Conservation (phyloP, 1,139 yeast genomes). For the Pichia sp. region DNA sequence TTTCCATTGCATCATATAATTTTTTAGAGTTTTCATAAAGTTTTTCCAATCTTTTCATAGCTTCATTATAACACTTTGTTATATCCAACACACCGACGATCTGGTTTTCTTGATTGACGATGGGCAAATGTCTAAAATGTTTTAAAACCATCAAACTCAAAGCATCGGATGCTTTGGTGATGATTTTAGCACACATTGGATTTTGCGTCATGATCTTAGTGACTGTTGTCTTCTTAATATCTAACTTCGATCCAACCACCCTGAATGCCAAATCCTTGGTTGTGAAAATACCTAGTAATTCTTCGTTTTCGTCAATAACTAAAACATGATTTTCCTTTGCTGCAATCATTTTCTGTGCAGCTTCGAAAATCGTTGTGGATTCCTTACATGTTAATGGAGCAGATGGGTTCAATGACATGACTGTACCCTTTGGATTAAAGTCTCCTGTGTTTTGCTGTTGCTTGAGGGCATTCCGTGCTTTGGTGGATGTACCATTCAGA, state of each 20-base stretch:
- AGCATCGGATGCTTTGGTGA: conserved; percentile 80
- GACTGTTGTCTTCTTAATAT: conserved; percentile 61
- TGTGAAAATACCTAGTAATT: conserved; percentile 59
- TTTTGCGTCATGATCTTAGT: conserved; percentile 84
- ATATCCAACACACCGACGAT: conserved; percentile 86
- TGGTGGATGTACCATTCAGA: background rate
- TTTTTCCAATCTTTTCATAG: conserved; percentile 84
- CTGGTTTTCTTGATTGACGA: conserved; percentile 65
- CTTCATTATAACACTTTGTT: conserved; percentile 86
- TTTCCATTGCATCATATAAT: conserved; percentile 79
- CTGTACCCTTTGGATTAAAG: conserved; percentile 50
- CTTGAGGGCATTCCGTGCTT: background rate
- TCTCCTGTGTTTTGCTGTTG: background rate
- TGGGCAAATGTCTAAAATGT: conserved; percentile 86
- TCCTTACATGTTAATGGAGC: conserved; percentile 74
- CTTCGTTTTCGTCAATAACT: conserved; percentile 49
- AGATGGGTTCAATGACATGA: conserved; percentile 69
- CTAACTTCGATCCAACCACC: conserved; percentile 72
- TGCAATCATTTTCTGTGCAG: conserved; percentile 87
- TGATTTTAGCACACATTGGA: conserved; percentile 74
- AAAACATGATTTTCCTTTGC: conserved; percentile 78
- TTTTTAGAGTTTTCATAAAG: conserved; percentile 75
- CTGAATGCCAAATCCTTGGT: conserved; percentile 67
- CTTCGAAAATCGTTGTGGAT: conserved; percentile 70
- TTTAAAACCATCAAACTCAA: conserved; percentile 75